Evolutionary conservation across 2,329 filamentous ascomycete genomes (phyloP).

Genomic region (Alternaria postmessia): DNA sequence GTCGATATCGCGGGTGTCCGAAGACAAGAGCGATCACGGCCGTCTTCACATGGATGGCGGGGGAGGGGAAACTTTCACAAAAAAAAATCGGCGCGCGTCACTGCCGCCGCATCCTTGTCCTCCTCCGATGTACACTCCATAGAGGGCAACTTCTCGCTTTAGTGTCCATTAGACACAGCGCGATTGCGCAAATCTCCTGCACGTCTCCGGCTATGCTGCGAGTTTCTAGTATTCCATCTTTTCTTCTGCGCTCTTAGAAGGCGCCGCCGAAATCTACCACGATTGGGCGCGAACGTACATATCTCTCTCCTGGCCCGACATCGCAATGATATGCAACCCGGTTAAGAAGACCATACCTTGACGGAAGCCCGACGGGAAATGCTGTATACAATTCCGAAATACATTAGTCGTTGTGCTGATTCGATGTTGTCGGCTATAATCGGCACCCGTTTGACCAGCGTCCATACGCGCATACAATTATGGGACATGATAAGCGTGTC

Average conservation of each 20-base stretch:
- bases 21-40: slow-evolving; percentile 23
- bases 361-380: neutral
- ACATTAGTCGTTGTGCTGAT: neutral
- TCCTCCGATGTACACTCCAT: no score
- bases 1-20: slow-evolving; percentile 24
- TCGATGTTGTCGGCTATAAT: neutral
- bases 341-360: neutral
- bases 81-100: slow-evolving; percentile 30
- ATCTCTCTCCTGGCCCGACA: neutral
- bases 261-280: no score
- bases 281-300: neutral
- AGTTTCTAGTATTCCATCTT: no score
- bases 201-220: no score
- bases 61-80: slow-evolving; percentile 13
- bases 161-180: no score
- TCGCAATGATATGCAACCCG: neutral
- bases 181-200: no score
- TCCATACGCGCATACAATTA: neutral
- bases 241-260: no score
- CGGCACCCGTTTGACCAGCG: neutral
- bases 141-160: no score
- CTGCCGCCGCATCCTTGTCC: slow-evolving; percentile 4
- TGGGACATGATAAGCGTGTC: neutral
- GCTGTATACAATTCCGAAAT: neutral
- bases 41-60: slow-evolving; percentile 17